A percentile compares a stretch with the other conserved stretches of the same genome.
These are phyloP conservation scores for Phaeotremella fagi DNA, from an alignment of 768 basidiomycete genomes.

Conservation along the genomic window DNA sequence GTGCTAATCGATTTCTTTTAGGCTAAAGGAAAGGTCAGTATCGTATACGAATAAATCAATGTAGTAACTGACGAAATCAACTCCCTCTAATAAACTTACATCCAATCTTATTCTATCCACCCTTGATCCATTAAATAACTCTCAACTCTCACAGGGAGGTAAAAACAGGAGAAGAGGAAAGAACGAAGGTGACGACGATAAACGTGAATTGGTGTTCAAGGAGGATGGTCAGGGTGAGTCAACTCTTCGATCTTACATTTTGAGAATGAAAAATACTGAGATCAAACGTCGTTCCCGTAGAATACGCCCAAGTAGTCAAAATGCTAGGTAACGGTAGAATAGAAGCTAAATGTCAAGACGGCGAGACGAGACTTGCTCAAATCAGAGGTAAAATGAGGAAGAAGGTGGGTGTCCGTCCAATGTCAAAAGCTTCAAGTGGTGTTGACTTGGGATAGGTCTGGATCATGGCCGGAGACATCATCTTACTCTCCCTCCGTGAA, in stretches of 20 bases:
- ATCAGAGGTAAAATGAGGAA: conserved; percentile 99
- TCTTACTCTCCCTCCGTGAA: conserved; percentile 87
- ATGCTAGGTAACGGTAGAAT: conserved; percentile 98
- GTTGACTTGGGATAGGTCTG: conserved; percentile 87
- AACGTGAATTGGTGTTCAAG: conserved; percentile 96
- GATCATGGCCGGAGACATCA: conserved; percentile 98
- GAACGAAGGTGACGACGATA: conserved; percentile 98
- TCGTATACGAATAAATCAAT: too few species aligned
- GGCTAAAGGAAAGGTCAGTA: too few species aligned
- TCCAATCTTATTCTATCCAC: neutral
- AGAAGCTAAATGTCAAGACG: conserved; percentile 96
- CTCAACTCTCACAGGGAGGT: conserved; percentile 80
- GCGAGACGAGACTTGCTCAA: conserved; percentile 94
- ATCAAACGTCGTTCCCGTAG: conserved; percentile 45
- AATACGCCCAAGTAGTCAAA: conserved; percentile 96
- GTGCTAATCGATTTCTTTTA: too few species aligned
- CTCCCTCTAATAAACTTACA: too few species aligned
- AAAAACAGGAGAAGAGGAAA: conserved; percentile 99
- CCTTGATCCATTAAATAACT: neutral
- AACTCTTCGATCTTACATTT: neutral
- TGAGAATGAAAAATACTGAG: neutral
- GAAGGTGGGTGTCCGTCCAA: conserved; percentile 62
- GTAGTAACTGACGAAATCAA: too few species aligned
- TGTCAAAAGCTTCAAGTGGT: too few species aligned
- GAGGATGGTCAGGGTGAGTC: conserved; percentile 81